Evolutionary conservation across 208 protist genomes (phyloP), one percentile per base, ranked within the genome.

Genomic region (Phytomonas serpens): DNA sequence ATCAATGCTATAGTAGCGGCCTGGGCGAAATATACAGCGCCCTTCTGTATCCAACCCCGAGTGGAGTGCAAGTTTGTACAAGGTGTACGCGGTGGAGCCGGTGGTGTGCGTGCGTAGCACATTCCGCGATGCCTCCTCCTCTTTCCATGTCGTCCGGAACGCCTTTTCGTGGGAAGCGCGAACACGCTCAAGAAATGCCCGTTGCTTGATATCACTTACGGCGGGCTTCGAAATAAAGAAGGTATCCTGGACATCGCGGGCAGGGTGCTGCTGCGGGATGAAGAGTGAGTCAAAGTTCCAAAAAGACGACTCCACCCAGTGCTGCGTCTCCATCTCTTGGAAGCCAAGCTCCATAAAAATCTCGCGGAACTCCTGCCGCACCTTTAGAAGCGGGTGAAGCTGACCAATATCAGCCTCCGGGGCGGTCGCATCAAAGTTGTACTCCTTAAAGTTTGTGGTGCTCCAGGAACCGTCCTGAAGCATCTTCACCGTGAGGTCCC

Each of bases 211-310:
- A 30, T 75, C 32, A 33, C 76, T 75, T 19, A 68, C 75, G 47
- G 74, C 84, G 29, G 94, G 95, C 82, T 98, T 92, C 14, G 90
- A 89, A 4, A 99, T 76, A 85, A 99, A 99, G 89, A 99, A 99
- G 7, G 99, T 99, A 84, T 99, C 99, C 69, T 99, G 99, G 42
- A 92, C 78, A 76, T 99, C 99, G 66, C 99, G 89, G 9, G 98
- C 99, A 14, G 99, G 99, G 87, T 99, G 99, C 80, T 99, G 93
- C 89, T 99, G 99, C 34, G 99, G 98, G 85, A 99, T 98, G 80
- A 99, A 99, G 61, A 99, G 94, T 9, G 99, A 85, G 85, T 99
- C 99, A 81, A 99, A 99, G 93, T 99, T 99, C 99, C 99, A 99
- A 89, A 99, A 99, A 30, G 97, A 99, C 61, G 84, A 96, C 85